Percentiles rank a stretch among this genome's conserved stretches.
These are phyloP conservation scores for Saussurea involucrata DNA, from an alignment of 129 eudicot genomes.

Conservation along the genomic window DNA sequence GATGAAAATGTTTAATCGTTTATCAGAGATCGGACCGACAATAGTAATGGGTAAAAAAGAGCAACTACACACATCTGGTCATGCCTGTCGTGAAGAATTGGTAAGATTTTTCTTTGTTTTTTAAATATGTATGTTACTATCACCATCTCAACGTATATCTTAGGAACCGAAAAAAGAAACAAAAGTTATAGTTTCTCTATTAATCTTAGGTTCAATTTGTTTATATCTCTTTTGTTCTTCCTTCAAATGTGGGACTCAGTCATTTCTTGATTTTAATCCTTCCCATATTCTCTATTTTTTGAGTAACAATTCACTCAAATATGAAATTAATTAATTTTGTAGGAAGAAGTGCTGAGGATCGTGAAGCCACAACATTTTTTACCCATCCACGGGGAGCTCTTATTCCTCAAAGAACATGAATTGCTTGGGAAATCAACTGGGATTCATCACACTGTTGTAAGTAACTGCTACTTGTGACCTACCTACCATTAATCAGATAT, in stretches of 20 bases:
- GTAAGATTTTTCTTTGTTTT: conserved; percentile 33
- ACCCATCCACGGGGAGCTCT: conserved; percentile 94
- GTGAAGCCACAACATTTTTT: conserved; percentile 98
- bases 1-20: conserved; percentile 92
- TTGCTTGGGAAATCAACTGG: conserved; percentile 90
- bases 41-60: conserved; percentile 95
- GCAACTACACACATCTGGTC: conserved; percentile 94
- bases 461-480: conserved; percentile 14
- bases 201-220: not conserved
- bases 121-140: not conserved
- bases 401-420: conserved; percentile 96
- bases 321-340: conserved; percentile 16
- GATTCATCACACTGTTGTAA: conserved; percentile 85
- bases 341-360: conserved; percentile 95
- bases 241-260: not conserved
- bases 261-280: not conserved
- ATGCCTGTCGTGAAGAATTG: conserved; percentile 88
- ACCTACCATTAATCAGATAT: not conserved
- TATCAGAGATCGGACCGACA: conserved; percentile 87
- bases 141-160: not conserved
- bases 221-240: not conserved
- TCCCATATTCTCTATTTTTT: not conserved
- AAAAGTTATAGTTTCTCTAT: not conserved
- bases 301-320: not conserved
- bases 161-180: not conserved